Base-by-base conservation (phyloP, 495 filamentous ascomycete genomes). In the Aspergillus cavernicola region DNA sequence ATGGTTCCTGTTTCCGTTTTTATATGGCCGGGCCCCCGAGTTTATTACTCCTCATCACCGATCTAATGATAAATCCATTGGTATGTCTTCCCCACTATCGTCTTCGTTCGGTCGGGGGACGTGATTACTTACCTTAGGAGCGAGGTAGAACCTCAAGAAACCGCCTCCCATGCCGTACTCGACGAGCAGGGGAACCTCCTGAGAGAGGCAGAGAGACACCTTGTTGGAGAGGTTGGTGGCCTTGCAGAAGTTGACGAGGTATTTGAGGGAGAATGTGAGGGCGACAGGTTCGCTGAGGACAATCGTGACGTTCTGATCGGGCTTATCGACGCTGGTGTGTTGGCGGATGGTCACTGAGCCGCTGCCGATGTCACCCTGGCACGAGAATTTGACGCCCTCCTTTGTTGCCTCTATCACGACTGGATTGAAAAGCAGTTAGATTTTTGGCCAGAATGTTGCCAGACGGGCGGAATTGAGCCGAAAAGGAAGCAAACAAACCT, bases 191-290 rank as follows among this genome's bases (percentile, higher is more conserved):
- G 93, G 93, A 36, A 99, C 92, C 74, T 99, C 93, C 68, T 90
- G 91, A 41, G 91, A 96, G 43, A 99, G 80, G 73, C 88, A 92
- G 60, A 99, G 82, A 68, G 86, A 92, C 63, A 99, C 93, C 45
- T 81, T 80, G 65, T 65, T 73, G 50, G 90, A 93, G 49, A 99
- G 76, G 47, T 85, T 84, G 65, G 87, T 86, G 32, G 93, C 93
- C 80, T 99, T 99, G 85, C 93, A 97, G 79, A 99, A 99, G 81
- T 96, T 96, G 82, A 95, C 90, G 5, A 99, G 84, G 76, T 99
- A 99, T 74, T 99, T 99, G 60, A 97, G 88, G 38, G 93, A 97
- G 82, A 99, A 99, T 28, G 92, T 99, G 37, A 99, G 84, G 39
- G 88, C 78, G 54, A 97, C 95, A 50, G 95, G 89, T 77, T 99